A percentile compares a stretch with the other conserved stretches of the same genome.
These are phyloP conservation scores for Volvariella surrecta DNA, from an alignment of 1,284 basidiomycete species.

Conservation along the genomic window DNA sequence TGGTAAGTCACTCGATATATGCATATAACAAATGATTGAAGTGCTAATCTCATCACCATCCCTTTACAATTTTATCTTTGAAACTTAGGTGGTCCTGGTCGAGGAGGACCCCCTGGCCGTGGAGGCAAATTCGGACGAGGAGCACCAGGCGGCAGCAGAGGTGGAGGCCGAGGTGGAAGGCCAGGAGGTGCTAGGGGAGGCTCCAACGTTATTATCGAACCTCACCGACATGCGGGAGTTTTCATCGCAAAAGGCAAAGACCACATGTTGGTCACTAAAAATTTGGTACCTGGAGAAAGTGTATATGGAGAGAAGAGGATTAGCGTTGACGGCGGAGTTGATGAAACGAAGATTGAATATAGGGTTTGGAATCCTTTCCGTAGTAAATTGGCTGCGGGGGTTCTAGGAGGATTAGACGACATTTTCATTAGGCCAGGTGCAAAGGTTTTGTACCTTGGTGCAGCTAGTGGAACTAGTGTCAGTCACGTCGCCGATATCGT, in stretches of 20 bases:
- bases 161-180: constrained; percentile 46
- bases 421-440: constrained; percentile 93
- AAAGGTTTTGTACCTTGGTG: constrained; percentile 97
- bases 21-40: constrained; percentile 17
- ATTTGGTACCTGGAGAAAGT: constrained; percentile 93
- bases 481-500: constrained; percentile 99
- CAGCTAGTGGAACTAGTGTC: constrained; percentile 94
- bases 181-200: constrained; percentile 71
- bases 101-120: constrained; percentile 19
- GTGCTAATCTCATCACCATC: no score
- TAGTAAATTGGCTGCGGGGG: constrained; percentile 94
- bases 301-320: constrained; percentile 99
- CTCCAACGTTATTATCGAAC: constrained; percentile 86
- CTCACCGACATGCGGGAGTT: constrained; percentile 91
- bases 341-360: constrained; percentile 91
- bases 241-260: constrained; percentile 97
- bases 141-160: constrained; percentile 35
- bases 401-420: constrained; percentile 91
- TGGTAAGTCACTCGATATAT: constrained; percentile 10
- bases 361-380: constrained; percentile 99
- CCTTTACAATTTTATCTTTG: constrained; percentile 1
- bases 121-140: constrained; percentile 27
- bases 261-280: constrained; percentile 95
- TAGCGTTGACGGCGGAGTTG: constrained; percentile 69
- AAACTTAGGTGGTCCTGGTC: constrained; percentile 2